Conservation (phyloP, 2,329 filamentous ascomycete species). For the Chlorencoelia australis region DNA sequence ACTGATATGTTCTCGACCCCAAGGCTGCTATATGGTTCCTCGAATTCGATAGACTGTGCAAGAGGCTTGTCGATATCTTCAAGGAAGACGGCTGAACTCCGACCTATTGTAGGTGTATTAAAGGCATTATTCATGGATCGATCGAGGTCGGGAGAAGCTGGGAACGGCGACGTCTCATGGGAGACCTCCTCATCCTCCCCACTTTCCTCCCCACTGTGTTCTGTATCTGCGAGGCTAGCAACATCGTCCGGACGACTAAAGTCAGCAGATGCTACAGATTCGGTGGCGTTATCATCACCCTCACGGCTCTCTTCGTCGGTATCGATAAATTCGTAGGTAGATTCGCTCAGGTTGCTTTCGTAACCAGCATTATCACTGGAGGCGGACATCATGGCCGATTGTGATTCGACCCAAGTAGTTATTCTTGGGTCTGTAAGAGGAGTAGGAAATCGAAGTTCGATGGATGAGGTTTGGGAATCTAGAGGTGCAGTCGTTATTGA, state of each 20-base stretch:
- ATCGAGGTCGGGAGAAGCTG: conserved; percentile 20
- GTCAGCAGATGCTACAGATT: conserved; percentile 28
- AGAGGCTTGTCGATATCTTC: conserved; percentile 23
- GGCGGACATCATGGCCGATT: conserved; percentile 21
- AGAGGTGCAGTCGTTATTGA: conserved; percentile 7
- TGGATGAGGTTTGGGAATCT: conserved; percentile 11
- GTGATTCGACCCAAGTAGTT: conserved; percentile 22
- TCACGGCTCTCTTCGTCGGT: conserved; percentile 27
- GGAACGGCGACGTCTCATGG: conserved; percentile 8
- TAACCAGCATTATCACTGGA: conserved; percentile 21
- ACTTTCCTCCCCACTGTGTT: conserved; percentile 26
- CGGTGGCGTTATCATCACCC: conserved; percentile 26
- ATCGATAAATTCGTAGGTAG: conserved; percentile 28
- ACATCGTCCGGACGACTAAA: conserved; percentile 27
- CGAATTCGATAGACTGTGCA: conserved; percentile 35
- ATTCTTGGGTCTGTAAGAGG: conserved; percentile 21
- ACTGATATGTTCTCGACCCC: conserved; percentile 33
- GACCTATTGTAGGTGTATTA: conserved; percentile 25
- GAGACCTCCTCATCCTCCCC: conserved; percentile 16
- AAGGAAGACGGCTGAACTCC: conserved; percentile 20
- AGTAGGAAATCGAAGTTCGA: conserved; percentile 18
- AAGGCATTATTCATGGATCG: conserved; percentile 20
- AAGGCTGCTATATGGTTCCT: conserved; percentile 30
- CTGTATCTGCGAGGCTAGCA: conserved; percentile 28
- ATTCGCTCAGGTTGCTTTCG: conserved; percentile 24